Conservation (phyloP, 768 basidiomycete genomes). For the Russula vinacea region DNA sequence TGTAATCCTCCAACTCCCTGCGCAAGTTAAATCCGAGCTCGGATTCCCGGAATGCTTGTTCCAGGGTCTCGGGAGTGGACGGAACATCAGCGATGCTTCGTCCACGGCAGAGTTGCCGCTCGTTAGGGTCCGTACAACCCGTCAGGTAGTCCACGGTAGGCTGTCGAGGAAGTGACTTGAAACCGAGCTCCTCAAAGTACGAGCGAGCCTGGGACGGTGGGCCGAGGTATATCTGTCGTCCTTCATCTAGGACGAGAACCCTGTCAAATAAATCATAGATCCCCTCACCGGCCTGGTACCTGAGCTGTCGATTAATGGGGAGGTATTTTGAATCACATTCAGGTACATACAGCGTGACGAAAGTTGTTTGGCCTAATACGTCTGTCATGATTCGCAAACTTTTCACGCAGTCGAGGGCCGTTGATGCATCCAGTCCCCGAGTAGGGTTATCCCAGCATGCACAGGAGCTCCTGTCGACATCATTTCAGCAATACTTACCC, state of each 20-base stretch:
- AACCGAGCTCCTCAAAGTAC: constrained; percentile 78
- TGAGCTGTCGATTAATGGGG: constrained; percentile 20
- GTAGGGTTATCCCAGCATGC: constrained; percentile 86
- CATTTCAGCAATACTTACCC: constrained; percentile 82
- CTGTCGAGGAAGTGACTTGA: constrained; percentile 71
- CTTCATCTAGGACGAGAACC: constrained; percentile 77
- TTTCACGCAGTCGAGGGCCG: constrained; percentile 82
- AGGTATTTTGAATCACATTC: not conserved
- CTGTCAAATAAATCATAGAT: constrained; percentile 83
- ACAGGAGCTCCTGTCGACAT: constrained; percentile 78
- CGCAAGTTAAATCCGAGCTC: constrained; percentile 44
- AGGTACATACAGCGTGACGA: constrained; percentile 62
- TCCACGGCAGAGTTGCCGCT: constrained; percentile 69
- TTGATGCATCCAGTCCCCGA: constrained; percentile 78
- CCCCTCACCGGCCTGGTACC: constrained; percentile 67
- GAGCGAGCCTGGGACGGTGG: constrained; percentile 65
- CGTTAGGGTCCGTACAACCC: constrained; percentile 76
- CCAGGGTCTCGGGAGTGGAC: constrained; percentile 63
- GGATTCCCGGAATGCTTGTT: constrained; percentile 56
- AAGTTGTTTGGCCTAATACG: constrained; percentile 72
- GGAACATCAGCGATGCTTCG: constrained; percentile 57
- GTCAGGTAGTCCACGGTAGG: constrained; percentile 84
- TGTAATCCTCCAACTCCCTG: constrained; percentile 52
- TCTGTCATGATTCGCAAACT: constrained; percentile 81
- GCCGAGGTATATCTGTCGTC: constrained; percentile 80